Evolutionary conservation across 2,329 filamentous ascomycete genomes (phyloP).

Genomic region (Cryphonectria carpinicola): DNA sequence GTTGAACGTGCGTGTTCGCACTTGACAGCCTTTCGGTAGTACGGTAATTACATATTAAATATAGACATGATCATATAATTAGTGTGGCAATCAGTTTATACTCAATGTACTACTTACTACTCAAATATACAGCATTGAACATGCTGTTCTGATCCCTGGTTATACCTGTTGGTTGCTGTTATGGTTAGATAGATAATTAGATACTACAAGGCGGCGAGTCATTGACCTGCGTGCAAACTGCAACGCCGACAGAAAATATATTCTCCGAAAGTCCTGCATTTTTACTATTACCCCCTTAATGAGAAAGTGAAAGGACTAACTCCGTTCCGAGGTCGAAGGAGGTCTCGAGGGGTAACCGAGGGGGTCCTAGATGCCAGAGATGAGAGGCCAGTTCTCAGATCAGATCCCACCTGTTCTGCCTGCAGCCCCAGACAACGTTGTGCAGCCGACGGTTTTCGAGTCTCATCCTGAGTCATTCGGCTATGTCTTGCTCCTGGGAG

Average conservation of each 20-base stretch:
- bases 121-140: too few species aligned
- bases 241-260: background rate
- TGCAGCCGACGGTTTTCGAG: background rate
- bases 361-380: background rate
- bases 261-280: background rate
- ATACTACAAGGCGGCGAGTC: background rate
- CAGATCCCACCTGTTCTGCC: background rate
- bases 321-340: background rate
- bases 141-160: background rate
- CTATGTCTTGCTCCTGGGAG: background rate
- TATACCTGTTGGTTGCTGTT: background rate
- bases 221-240: background rate
- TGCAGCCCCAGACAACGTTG: background rate
- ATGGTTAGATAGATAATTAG: background rate
- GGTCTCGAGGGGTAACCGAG: background rate
- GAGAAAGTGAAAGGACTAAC: background rate
- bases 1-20: background rate
- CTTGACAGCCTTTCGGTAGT: background rate
- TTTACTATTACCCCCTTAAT: background rate
- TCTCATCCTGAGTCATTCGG: background rate
- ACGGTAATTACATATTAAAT: background rate
- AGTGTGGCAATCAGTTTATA: too few species aligned
- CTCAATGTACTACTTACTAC: too few species aligned
- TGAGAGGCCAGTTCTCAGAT: background rate
- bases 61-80: too few species aligned